A percentile compares a stretch with the other conserved stretches of the same genome.
phyloP scores from a whole-genome alignment of 495 filamentous ascomycete species.

The Neurospora africana region DNA sequence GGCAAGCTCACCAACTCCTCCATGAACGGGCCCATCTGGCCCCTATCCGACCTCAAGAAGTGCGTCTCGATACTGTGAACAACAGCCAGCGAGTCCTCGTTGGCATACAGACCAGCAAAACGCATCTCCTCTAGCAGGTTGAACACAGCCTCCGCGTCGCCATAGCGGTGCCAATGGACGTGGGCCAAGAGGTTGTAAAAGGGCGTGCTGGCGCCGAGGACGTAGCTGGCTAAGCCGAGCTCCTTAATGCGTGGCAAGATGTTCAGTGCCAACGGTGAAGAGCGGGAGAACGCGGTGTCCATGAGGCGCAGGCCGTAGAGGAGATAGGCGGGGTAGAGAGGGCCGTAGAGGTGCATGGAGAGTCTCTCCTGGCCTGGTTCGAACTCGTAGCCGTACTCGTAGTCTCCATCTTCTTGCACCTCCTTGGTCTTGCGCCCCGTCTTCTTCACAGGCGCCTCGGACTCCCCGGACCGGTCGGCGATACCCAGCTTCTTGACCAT shows the following conservation, averaged over 20 bases:
- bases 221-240: conserved; percentile 57
- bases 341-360: conserved; percentile 46
- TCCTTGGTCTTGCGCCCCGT: not conserved
- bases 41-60: conserved; percentile 6
- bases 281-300: conserved; percentile 44
- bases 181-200: conserved; percentile 67
- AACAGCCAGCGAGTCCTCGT: conserved; percentile 44
- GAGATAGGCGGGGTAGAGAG: conserved; percentile 57
- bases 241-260: conserved; percentile 61
- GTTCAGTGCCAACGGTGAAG: conserved; percentile 49
- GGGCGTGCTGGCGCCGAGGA: conserved; percentile 59
- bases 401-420: conserved; percentile 3
- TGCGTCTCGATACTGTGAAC: conserved; percentile 25
- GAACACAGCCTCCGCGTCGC: conserved; percentile 49
- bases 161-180: conserved; percentile 52
- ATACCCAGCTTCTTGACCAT: conserved; percentile 39
- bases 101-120: conserved; percentile 50
- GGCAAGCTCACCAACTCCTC: conserved; percentile 27
- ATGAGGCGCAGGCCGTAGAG: conserved; percentile 53
- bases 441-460: conserved; percentile 1
- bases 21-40: conserved; percentile 20
- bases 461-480: not conserved
- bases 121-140: conserved; percentile 70
- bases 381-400: not conserved
- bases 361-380: conserved; percentile 17